These are phyloP conservation scores for Leccinum disarticulatum DNA, from an alignment of 768 basidiomycete genomes.

Conservation along the genomic window DNA sequence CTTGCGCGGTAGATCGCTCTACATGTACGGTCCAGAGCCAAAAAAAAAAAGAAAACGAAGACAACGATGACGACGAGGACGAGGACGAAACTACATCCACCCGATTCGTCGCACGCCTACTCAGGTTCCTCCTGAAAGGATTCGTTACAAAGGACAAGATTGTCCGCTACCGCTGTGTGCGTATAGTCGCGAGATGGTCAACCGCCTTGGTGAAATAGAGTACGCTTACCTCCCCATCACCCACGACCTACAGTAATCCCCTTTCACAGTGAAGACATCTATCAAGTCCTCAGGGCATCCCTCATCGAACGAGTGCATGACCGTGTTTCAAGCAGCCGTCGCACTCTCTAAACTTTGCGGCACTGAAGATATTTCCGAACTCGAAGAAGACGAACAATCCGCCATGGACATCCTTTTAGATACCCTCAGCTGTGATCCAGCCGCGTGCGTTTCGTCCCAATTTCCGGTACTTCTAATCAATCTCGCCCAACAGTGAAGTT, in stretches of 20 bases:
- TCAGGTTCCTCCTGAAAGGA: conserved; percentile 74
- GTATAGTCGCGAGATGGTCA: conserved; percentile 80
- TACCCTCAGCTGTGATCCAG: conserved; percentile 66
- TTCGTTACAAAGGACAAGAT: conserved; percentile 86
- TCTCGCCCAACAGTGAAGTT: conserved; percentile 64
- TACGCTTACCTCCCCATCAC: conserved; percentile 36
- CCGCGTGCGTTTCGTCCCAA: conserved; percentile 54
- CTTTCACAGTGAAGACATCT: conserved; percentile 69
- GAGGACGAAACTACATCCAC: conserved; percentile 70
- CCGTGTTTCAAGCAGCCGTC: conserved; percentile 75
- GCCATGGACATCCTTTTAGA: conserved; percentile 66
- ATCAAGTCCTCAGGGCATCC: conserved; percentile 53
- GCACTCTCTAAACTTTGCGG: conserved; percentile 79
- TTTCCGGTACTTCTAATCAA: not conserved
- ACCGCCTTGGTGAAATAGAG: conserved; percentile 84
- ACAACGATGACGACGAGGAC: conserved; percentile 43
- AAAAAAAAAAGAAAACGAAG: conserved; percentile 32
- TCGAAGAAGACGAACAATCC: conserved; percentile 44
- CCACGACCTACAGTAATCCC: not conserved
- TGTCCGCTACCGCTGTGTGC: conserved; percentile 77
- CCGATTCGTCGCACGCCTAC: conserved; percentile 63
- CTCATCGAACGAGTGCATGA: conserved; percentile 76
- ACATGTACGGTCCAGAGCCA: conserved; percentile 30
- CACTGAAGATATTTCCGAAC: conserved; percentile 60
- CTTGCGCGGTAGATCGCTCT: not conserved